Conservation (phyloP, 2,329 filamentous ascomycete species). For the Aureobasidium uvarum region DNA sequence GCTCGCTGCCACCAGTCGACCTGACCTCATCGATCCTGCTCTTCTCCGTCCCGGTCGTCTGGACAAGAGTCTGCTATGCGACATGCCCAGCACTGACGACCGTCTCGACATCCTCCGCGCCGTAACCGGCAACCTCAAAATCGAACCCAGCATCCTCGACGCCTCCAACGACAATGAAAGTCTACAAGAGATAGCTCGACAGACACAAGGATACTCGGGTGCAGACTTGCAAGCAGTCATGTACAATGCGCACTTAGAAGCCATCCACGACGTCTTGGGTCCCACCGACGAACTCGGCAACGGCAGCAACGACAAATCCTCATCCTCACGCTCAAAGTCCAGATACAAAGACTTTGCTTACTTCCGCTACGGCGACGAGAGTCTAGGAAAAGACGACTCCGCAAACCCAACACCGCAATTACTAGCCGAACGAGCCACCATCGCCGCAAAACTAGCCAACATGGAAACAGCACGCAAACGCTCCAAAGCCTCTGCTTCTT, state of each 20-base stretch:
- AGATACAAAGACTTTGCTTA: conserved; percentile 64
- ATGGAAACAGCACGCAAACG: conserved; percentile 70
- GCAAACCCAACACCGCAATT: conserved; percentile 51
- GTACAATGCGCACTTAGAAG: conserved; percentile 95
- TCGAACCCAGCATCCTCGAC: conserved; percentile 64
- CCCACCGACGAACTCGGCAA: conserved; percentile 42
- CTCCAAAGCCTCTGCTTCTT: conserved; percentile 44
- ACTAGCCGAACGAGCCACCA: conserved; percentile 74
- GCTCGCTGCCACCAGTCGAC: conserved; percentile 86
- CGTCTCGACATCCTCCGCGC: conserved; percentile 84
- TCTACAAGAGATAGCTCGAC: conserved; percentile 69
- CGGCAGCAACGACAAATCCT: conserved; percentile 35
- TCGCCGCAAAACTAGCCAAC: conserved; percentile 76
- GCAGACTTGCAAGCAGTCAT: conserved; percentile 93
- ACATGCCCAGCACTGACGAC: conserved; percentile 77
- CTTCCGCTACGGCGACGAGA: conserved; percentile 71
- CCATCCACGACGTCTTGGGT: conserved; percentile 85
- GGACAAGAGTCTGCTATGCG: conserved; percentile 90
- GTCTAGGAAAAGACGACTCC: conserved; percentile 39
- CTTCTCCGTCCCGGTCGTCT: conserved; percentile 85
- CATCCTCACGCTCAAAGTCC: conserved; percentile 27
- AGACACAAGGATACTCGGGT: conserved; percentile 87
- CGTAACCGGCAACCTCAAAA: conserved; percentile 74
- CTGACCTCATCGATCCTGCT: conserved; percentile 93
- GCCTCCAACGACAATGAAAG: conserved; percentile 33